Evolutionary conservation across 768 basidiomycete species (phyloP).

Genomic region (Tylopilus intermedius): DNA sequence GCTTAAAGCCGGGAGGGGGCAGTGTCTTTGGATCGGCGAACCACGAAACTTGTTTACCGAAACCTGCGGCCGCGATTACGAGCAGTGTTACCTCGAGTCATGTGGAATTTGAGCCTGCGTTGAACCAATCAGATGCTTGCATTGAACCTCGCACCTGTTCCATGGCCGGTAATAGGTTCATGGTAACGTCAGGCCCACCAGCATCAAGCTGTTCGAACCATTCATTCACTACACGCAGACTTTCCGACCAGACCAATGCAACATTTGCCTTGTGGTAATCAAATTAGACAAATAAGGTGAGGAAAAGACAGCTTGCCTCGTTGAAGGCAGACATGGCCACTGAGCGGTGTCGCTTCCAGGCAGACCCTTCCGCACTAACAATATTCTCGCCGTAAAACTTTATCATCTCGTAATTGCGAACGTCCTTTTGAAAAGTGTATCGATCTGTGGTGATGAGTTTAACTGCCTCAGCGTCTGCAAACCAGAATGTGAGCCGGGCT

Average conservation of each 20-base stretch:
- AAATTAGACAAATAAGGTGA: neutral
- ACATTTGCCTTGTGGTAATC: conserved; percentile 35
- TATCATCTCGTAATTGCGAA: conserved; percentile 36
- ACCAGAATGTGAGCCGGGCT: conserved; percentile 34
- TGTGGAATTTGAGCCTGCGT: neutral
- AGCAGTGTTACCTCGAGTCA: conserved; percentile 32
- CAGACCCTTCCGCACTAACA: conserved; percentile 36
- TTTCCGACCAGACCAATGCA: conserved; percentile 47
- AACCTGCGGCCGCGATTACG: conserved; percentile 38
- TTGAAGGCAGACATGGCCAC: conserved; percentile 47
- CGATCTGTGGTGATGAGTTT: conserved; percentile 33
- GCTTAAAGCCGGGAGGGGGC: conserved; percentile 27
- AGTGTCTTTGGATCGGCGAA: conserved; percentile 25
- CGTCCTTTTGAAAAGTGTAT: conserved; percentile 37
- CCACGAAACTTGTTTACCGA: conserved; percentile 37
- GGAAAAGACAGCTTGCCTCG: conserved; percentile 31
- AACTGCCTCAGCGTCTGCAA: conserved; percentile 41
- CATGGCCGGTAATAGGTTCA: conserved; percentile 13
- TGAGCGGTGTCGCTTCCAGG: conserved; percentile 45
- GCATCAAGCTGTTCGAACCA: conserved; percentile 40
- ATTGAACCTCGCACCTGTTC: conserved; percentile 9
- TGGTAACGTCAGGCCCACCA: conserved; percentile 15
- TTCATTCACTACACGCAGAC: conserved; percentile 35
- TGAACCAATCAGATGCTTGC: neutral
- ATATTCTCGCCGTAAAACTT: conserved; percentile 45